These are phyloP conservation scores for Lactarius trivialis DNA, from an alignment of 768 basidiomycete species.

Conservation along the genomic window DNA sequence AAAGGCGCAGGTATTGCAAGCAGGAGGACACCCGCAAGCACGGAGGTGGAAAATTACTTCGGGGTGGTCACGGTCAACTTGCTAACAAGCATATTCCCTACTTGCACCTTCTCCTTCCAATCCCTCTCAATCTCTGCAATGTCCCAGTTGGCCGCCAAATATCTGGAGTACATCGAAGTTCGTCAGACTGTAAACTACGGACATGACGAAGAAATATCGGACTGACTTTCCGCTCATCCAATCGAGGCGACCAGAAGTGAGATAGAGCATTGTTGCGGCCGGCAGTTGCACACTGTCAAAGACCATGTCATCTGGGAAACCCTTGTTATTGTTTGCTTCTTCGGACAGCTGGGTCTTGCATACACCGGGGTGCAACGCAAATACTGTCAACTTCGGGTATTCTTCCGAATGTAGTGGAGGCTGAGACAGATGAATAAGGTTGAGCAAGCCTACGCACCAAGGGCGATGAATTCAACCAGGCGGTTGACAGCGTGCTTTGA, in stretches of 20 bases:
- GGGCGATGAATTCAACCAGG: constrained; percentile 9
- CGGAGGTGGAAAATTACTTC: neutral
- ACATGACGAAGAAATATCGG: neutral
- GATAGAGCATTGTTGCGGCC: constrained; percentile 22
- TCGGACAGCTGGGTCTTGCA: neutral
- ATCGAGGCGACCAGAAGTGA: constrained; percentile 24
- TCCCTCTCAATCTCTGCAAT: neutral
- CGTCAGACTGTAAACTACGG: neutral
- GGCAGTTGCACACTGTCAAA: constrained; percentile 23
- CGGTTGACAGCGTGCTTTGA: constrained; percentile 12
- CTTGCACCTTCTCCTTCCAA: constrained; percentile 9
- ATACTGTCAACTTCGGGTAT: constrained; percentile 11
- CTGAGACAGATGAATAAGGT: neutral
- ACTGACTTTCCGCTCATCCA: constrained; percentile 24
- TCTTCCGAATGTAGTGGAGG: neutral
- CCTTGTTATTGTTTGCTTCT: constrained; percentile 2
- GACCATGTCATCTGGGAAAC: neutral
- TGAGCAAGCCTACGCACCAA: constrained; percentile 2
- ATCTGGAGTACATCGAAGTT: neutral
- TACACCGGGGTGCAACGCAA: constrained; percentile 12
- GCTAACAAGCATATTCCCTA: neutral
- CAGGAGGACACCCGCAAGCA: no score
- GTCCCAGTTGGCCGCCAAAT: constrained; percentile 9
- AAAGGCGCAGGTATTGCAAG: no score
- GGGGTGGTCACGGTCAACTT: constrained; percentile 2